A percentile compares a stretch with the other conserved stretches of the same genome.
Evolutionary conservation across 2,329 filamentous ascomycete genomes (phyloP).

Genomic region (Stagonosporopsis chrysanthemi): DNA sequence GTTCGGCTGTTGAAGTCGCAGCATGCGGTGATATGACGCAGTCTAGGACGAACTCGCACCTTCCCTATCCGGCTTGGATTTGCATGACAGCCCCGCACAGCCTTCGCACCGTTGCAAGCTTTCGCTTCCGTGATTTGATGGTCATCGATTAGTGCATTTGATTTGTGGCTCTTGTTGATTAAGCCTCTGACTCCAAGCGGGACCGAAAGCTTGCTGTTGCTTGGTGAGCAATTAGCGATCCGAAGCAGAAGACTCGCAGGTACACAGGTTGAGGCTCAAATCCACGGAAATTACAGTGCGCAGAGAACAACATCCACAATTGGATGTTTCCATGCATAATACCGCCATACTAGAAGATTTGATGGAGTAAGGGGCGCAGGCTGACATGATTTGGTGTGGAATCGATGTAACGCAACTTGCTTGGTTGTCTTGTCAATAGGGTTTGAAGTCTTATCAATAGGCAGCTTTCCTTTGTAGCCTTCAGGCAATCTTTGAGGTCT

Average conservation of each 20-base stretch:
- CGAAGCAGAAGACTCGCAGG: background rate
- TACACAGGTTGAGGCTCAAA: background rate
- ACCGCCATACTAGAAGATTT: conserved; percentile 1
- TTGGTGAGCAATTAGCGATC: background rate
- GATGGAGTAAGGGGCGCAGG: background rate
- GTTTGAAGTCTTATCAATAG: background rate
- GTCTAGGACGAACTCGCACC: conserved; percentile 6
- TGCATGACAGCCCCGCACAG: background rate
- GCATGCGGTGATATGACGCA: conserved; percentile 10
- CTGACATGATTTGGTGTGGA: background rate
- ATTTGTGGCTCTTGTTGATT: background rate
- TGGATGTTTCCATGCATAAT: background rate
- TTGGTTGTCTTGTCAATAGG: background rate
- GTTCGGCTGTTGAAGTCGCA: conserved; percentile 3
- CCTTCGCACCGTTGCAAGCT: background rate
- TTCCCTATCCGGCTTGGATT: conserved; percentile 12
- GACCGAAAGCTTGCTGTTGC: conserved; percentile 14
- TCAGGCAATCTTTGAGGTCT: background rate
- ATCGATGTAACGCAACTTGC: background rate
- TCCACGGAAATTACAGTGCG: background rate
- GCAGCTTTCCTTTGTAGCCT: background rate
- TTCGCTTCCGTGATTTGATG: conserved; percentile 5
- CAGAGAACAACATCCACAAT: background rate
- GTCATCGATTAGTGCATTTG: background rate
- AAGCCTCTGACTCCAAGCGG: too few species aligned